A percentile compares a stretch with the other conserved stretches of the same genome.
phyloP scores from a whole-genome alignment of 257 asterid genomes.

The Datura wrightii region DNA sequence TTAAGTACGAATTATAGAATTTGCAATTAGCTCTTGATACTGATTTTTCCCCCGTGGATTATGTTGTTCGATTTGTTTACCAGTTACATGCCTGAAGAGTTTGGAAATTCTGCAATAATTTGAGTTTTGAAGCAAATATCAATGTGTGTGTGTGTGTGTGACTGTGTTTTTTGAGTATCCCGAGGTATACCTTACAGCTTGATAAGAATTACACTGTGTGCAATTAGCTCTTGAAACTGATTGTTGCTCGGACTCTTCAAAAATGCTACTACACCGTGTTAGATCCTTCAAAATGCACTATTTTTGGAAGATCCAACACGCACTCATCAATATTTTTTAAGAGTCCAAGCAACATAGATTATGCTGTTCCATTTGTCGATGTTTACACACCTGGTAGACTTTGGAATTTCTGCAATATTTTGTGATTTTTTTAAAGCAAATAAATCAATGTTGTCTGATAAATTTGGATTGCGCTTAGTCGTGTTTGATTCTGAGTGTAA shows the following conservation, averaged over 20 bases:
- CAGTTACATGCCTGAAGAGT: neutral
- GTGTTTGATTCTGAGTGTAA: constrained; percentile 2
- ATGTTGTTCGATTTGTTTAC: neutral
- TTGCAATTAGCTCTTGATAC: neutral
- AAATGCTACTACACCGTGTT: too few species aligned
- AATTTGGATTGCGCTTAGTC: neutral
- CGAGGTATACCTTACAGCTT: constrained; percentile 2
- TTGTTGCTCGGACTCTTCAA: neutral
- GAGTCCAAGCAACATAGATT: too few species aligned
- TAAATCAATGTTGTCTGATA: neutral
- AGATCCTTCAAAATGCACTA: too few species aligned
- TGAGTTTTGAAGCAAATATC: neutral
- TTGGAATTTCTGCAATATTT: neutral
- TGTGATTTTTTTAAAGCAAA: neutral
- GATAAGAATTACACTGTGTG: neutral
- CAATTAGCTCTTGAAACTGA: neutral
- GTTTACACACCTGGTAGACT: neutral
- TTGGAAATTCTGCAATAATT: neutral
- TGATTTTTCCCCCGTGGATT: neutral
- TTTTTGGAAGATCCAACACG: too few species aligned
- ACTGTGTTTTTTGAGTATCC: neutral
- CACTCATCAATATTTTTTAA: too few species aligned
- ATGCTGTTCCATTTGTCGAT: neutral
- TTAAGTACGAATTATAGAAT: neutral
- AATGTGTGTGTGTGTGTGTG: neutral